A percentile compares a stretch with the other conserved stretches of the same genome.
phyloP scores from a whole-genome alignment of 2,329 filamentous ascomycete species.

The Trichophyton benhamiae region DNA sequence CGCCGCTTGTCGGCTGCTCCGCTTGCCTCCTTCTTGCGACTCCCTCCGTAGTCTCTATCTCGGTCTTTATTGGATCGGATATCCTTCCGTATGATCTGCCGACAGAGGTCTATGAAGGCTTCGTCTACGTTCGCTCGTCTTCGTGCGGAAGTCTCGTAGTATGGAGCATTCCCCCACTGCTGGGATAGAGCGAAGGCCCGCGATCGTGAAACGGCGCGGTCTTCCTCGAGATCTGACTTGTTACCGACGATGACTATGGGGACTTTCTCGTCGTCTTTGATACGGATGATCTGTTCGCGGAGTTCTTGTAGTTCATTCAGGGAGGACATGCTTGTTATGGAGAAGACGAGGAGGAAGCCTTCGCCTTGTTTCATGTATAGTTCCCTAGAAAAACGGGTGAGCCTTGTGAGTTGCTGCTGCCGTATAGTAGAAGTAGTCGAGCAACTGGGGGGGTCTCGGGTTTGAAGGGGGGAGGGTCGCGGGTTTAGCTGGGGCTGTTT shows the following conservation, averaged over 20 bases:
- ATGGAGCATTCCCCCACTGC: constrained; percentile 72
- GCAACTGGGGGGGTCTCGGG: background rate
- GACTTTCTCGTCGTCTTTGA: constrained; percentile 75
- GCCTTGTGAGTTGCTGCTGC: background rate
- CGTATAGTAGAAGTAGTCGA: background rate
- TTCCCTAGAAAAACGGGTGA: constrained; percentile 41
- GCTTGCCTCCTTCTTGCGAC: constrained; percentile 23
- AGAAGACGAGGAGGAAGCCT: constrained; percentile 84
- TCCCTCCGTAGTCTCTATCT: constrained; percentile 20
- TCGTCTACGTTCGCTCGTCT: constrained; percentile 80
- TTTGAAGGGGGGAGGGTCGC: background rate
- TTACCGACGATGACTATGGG: constrained; percentile 87
- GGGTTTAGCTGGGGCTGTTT: background rate
- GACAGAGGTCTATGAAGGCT: constrained; percentile 72
- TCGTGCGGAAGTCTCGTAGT: constrained; percentile 80
- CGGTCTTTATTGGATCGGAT: constrained; percentile 25
- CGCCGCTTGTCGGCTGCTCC: constrained; percentile 26
- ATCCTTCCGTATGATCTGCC: constrained; percentile 69
- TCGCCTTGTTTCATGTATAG: constrained; percentile 90
- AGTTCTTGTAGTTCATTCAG: constrained; percentile 68
- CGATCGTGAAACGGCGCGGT: constrained; percentile 63
- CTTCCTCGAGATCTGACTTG: constrained; percentile 81
- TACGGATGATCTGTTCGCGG: constrained; percentile 78
- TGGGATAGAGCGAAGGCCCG: constrained; percentile 77
- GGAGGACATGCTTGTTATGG: constrained; percentile 76